phyloP scores from a whole-genome alignment of 208 protist species.

The Wallacemonas collosoma region DNA sequence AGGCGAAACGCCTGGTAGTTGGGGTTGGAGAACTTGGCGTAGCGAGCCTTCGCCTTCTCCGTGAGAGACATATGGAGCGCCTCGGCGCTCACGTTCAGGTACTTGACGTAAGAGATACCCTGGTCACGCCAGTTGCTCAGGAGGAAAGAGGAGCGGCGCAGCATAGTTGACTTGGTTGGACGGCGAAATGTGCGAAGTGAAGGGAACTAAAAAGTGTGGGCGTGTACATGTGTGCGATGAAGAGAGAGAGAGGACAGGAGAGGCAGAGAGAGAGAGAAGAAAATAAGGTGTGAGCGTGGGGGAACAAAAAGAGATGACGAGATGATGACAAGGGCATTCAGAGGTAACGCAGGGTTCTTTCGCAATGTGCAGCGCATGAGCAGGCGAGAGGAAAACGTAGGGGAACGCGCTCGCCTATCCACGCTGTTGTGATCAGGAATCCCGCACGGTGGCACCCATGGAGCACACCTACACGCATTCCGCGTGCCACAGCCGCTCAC shows the following conservation, averaged over 20 bases:
- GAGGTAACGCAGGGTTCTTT: too few species aligned
- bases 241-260: conserved; percentile 11
- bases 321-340: too few species aligned
- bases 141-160: conserved; percentile 55
- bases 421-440: too few species aligned
- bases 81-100: conserved; percentile 90
- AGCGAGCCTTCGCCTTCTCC: conserved; percentile 63
- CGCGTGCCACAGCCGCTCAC: too few species aligned
- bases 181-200: conserved; percentile 7
- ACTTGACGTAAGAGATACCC: conserved; percentile 91
- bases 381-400: too few species aligned
- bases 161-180: conserved; percentile 33
- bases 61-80: conserved; percentile 81
- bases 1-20: conserved; percentile 66
- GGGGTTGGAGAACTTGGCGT: conserved; percentile 69
- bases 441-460: too few species aligned
- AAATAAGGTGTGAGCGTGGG: conserved; percentile 6
- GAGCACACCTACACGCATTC: too few species aligned
- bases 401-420: too few species aligned
- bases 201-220: conserved; percentile 11
- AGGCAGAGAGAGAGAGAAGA: conserved; percentile 5
- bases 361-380: too few species aligned
- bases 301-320: neutral
- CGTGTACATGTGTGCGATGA: neutral
- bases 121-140: conserved; percentile 84